A percentile compares a stretch with the other conserved stretches of the same genome.
These are phyloP conservation scores for Zygoascus flipseniorum DNA, from an alignment of 805 yeast genomes.

Conservation along the genomic window DNA sequence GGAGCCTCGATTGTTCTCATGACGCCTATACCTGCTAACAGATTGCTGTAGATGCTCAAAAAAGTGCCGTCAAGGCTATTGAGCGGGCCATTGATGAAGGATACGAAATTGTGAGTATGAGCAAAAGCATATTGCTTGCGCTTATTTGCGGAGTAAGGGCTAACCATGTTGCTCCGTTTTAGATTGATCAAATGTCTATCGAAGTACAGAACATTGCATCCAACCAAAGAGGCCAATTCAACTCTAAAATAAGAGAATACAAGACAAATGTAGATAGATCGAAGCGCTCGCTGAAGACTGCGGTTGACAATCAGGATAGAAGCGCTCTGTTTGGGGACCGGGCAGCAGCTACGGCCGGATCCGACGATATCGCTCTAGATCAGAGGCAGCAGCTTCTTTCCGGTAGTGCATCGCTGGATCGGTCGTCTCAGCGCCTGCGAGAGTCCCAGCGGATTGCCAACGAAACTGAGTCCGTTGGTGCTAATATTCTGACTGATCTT, in stretches of 20 bases:
- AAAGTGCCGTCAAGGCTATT: slow-evolving; percentile 46
- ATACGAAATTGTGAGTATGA: slow-evolving; percentile 45
- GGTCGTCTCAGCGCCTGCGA: slow-evolving; percentile 71
- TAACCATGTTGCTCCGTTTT: not conserved
- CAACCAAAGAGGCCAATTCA: slow-evolving; percentile 56
- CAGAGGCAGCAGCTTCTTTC: slow-evolving; percentile 77
- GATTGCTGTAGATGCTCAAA: slow-evolving; percentile 37
- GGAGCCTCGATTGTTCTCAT: not conserved
- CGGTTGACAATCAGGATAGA: slow-evolving; percentile 66
- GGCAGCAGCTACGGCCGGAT: slow-evolving; percentile 24
- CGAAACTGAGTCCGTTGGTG: slow-evolving; percentile 88
- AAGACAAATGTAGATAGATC: slow-evolving; percentile 48
- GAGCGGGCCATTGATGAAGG: slow-evolving; percentile 73
- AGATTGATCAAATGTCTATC: slow-evolving; percentile 75
- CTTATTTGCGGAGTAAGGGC: not conserved
- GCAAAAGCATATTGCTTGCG: not conserved
- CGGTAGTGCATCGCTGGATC: slow-evolving; percentile 71
- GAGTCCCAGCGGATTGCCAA: slow-evolving; percentile 86
- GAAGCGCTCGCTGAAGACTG: slow-evolving; percentile 41
- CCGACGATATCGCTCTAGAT: slow-evolving; percentile 37
- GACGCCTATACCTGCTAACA: not conserved
- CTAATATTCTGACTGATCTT: slow-evolving; percentile 78
- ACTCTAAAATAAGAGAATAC: slow-evolving; percentile 69
- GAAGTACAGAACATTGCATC: slow-evolving; percentile 85
- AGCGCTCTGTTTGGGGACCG: slow-evolving; percentile 60